Base-by-base conservation (phyloP, 2,329 filamentous ascomycete species). In the Fusarium ambrosium region DNA sequence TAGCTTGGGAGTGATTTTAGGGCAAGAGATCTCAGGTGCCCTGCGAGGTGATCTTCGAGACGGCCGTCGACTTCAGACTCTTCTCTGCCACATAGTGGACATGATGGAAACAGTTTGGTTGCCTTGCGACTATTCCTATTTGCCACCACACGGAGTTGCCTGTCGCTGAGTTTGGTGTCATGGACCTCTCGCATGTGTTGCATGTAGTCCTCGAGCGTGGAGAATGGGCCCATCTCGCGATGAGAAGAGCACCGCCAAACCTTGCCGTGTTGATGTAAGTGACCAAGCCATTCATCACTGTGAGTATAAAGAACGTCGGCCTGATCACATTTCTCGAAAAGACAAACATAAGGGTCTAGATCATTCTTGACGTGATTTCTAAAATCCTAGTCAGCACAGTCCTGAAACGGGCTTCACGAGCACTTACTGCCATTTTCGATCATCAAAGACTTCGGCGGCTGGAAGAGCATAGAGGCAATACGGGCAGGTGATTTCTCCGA, bases 311-410 rank as follows among this genome's bases (percentile, higher is more conserved):
- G 53, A 7, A 41, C 10, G 0, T 69, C 68, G 0, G 68, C 4
- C 7, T 51, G 20, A 18, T 76, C 60, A 7, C 76, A 78, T 0
- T 64, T 45, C 14, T 74, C 69, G 18, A 76, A 73, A 0, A 75
- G 41, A 27, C 74, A 78, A 0, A 78, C 67, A 16, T 77, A 77
- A 1, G 72, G 67, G 20, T 78, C 72, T 0, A 78, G 68, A 16
- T 78, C 76, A 27, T 66, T 65, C 48, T 62, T 70, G 37, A 76
- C 66, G 18, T 76, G 74, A n/a, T 55, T 29, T 20, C 51, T 55
- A 9, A 11, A 9, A 55, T 4, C 0, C 0, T 13, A 3, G 2
- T 55, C 2, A 48, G 20, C 13, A 6, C 1, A 48, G 20, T 1
- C 51, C 27, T 14, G 1, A 20, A 29, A 16, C 2, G 3, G 8